Evolutionary conservation across 78 protist genomes (phyloP), one percentile per base, ranked within the genome.

Genomic region (Protostelium mycophagum): DNA sequence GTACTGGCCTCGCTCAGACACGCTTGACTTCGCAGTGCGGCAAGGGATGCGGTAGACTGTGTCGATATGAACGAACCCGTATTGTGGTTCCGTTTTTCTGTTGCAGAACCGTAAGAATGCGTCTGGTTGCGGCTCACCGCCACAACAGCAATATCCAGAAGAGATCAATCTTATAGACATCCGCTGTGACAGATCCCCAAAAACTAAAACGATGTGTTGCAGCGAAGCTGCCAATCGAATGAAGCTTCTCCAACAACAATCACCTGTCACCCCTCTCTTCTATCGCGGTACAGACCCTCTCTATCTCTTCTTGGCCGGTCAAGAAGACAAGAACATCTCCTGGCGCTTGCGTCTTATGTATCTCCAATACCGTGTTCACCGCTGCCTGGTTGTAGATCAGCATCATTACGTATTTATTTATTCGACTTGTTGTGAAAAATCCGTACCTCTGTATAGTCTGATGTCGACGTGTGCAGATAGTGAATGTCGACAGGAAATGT

Each of bases 241-340:
- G n/a, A n/a, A n/a, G n/a, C n/a, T n/a, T n/a, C n/a, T n/a, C n/a
- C n/a, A n/a, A n/a, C n/a, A n/a, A n/a, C n/a, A n/a, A n/a, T n/a
- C n/a, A n/a, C n/a, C n/a, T 25, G 73, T 51, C 73, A 25, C 73
- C 73, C 16, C 73, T 28, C 36, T 90, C 91, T 28, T 63, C 86
- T 1, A 93, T 35, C 83, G 36, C 0, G 0, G 1, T 34, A 23
- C 28, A 31, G 1, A 85, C 39, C 28, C 1, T 85, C 51, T 87
- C 95, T 35, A 94, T 88, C 28, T 93, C 96, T 28, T 92, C 94
- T 85, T 91, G 93, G 0, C 96, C 94, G 0, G 99, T 97, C 28
- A 98, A 92, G 36, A 98, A 98, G 29, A 93, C 96, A 1, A 98
- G 91, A 0, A 98, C 86, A 85, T 98, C 99, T 0, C 99, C 99